These are phyloP conservation scores for Echium plantagineum DNA, from an alignment of 257 asterid genomes.

Conservation along the genomic window DNA sequence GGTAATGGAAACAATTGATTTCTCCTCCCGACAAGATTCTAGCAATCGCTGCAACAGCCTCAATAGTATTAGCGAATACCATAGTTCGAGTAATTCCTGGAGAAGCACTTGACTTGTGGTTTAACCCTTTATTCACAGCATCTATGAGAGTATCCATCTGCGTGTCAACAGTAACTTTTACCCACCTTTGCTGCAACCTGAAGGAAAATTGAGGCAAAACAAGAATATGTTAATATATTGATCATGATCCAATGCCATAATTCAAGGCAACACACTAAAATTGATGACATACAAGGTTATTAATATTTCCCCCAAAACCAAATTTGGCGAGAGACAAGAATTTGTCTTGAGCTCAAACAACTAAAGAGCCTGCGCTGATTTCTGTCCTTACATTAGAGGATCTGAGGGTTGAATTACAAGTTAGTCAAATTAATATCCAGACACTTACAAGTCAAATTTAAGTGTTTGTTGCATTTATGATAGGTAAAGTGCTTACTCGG, in stretches of 20 bases:
- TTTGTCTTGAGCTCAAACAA: too few species aligned
- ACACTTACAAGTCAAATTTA: too few species aligned
- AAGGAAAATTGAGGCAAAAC: slow-evolving; percentile 8
- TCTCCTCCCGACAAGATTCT: slow-evolving; percentile 53
- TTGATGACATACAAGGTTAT: neutral
- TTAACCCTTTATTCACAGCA: slow-evolving; percentile 44
- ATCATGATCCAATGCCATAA: neutral
- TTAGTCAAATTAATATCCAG: too few species aligned
- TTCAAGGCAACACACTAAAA: neutral
- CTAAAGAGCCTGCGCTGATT: too few species aligned
- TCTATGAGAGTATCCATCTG: slow-evolving; percentile 69
- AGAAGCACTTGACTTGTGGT: slow-evolving; percentile 18
- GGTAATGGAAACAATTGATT: slow-evolving; percentile 58
- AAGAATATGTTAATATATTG: neutral
- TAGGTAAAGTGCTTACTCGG: too few species aligned
- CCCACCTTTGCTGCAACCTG: slow-evolving; percentile 93
- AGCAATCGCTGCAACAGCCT: slow-evolving; percentile 77
- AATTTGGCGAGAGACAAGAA: too few species aligned
- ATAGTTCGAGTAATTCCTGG: slow-evolving; percentile 49
- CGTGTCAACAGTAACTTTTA: slow-evolving; percentile 60
- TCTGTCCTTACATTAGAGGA: too few species aligned
- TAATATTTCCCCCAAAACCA: too few species aligned
- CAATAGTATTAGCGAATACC: slow-evolving; percentile 97
- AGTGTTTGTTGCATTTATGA: too few species aligned
- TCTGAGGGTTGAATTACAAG: too few species aligned